Percentiles rank a stretch among this genome's conserved stretches.
Evolutionary conservation across 805 yeast species (phyloP).

Genomic region (Candida sithepensis): DNA sequence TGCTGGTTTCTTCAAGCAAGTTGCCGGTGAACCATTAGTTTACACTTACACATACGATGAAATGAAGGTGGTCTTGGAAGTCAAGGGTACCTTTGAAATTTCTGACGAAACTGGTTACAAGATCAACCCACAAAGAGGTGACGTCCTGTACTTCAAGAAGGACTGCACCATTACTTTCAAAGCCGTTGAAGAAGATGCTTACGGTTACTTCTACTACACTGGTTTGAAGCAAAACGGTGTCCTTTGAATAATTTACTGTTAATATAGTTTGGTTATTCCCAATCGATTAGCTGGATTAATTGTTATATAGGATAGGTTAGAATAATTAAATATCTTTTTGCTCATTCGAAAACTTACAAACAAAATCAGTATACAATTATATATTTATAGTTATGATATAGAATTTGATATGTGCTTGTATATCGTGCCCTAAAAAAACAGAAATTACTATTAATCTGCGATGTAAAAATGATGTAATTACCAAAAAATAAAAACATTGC

Average conservation of each 20-base stretch:
- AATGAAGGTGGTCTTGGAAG: conserved; percentile 64
- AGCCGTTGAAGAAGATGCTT: conserved; percentile 42
- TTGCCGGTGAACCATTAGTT: conserved; percentile 59
- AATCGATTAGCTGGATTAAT: conserved; percentile 2
- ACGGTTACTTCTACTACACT: conserved; percentile 56
- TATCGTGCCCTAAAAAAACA: no score
- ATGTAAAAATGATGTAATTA: no score
- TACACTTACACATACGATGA: conserved; percentile 62
- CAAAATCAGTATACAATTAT: no score
- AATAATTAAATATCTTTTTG: neutral
- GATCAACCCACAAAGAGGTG: conserved; percentile 58
- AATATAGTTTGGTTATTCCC: neutral
- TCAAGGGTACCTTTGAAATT: conserved; percentile 57
- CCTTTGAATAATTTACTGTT: conserved; percentile 3
- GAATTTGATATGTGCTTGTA: no score
- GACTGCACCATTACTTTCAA: conserved; percentile 63
- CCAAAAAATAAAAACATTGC: no score
- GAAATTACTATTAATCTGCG: no score
- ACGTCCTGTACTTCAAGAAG: conserved; percentile 59
- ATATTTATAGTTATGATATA: no score
- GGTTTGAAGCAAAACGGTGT: conserved; percentile 47
- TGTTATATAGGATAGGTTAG: neutral
- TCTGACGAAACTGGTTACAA: conserved; percentile 60
- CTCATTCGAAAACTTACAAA: neutral
- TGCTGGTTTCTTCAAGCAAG: conserved; percentile 68